phyloP scores from a whole-genome alignment of 2,329 filamentous ascomycete genomes.

The Cyanodermella asteris region DNA sequence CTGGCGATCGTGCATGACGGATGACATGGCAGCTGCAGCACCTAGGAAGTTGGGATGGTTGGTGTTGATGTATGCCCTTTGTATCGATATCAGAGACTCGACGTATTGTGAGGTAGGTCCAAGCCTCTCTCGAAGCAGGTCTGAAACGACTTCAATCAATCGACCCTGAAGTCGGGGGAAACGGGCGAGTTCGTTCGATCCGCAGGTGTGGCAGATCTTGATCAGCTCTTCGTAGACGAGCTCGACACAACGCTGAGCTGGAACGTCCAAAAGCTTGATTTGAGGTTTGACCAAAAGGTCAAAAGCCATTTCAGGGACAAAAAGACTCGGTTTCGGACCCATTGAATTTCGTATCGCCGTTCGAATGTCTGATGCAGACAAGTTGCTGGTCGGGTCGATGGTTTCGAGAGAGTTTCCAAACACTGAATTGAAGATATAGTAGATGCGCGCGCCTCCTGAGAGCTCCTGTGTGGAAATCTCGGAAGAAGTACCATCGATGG shows the following conservation, averaged over 20 bases:
- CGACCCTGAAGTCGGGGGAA: constrained; percentile 89
- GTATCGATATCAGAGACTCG: constrained; percentile 89
- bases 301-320: constrained; percentile 93
- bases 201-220: constrained; percentile 98
- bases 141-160: constrained; percentile 93
- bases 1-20: constrained; percentile 84
- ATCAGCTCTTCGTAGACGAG: constrained; percentile 97
- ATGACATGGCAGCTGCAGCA: constrained; percentile 89
- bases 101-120: constrained; percentile 81
- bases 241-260: constrained; percentile 90
- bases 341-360: constrained; percentile 97
- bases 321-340: constrained; percentile 80
- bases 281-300: constrained; percentile 95
- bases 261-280: constrained; percentile 88
- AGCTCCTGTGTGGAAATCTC: constrained; percentile 98
- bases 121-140: constrained; percentile 75
- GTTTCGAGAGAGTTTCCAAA: constrained; percentile 92
- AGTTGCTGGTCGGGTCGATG: constrained; percentile 87
- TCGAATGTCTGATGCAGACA: constrained; percentile 83
- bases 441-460: constrained; percentile 82
- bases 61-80: constrained; percentile 96
- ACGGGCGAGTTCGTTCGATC: constrained; percentile 75
- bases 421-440: constrained; percentile 98
- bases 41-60: constrained; percentile 98
- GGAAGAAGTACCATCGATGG: constrained; percentile 93